Percentiles rank a stretch among this genome's conserved stretches.
Conservation (phyloP, 192 early-diverging fungal species). For the Gigaspora rosea region DNA sequence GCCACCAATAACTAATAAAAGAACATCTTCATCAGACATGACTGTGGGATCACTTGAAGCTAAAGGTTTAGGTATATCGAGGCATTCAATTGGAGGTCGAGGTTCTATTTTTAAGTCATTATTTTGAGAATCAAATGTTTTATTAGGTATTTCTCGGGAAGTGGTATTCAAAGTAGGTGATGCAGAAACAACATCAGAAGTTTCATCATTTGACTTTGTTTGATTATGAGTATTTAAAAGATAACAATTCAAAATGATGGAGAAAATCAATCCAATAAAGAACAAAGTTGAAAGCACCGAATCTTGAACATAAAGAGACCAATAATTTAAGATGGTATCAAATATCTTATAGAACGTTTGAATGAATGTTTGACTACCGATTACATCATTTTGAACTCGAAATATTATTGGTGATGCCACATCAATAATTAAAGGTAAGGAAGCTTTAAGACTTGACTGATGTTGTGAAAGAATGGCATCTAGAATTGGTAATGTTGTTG, state of each 20-base stretch:
- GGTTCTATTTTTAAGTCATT: neutral
- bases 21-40: constrained; percentile 77
- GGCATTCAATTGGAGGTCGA: constrained; percentile 49
- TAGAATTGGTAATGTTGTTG: constrained; percentile 49
- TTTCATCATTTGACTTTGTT: constrained; percentile 26
- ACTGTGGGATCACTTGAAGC: constrained; percentile 39
- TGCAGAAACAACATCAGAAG: too few relatives aligned
- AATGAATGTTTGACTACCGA: constrained; percentile 35
- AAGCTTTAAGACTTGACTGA: constrained; percentile 37
- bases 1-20: constrained; percentile 67
- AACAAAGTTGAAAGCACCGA: constrained; percentile 62
- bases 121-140: neutral
- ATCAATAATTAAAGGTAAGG: constrained; percentile 53
- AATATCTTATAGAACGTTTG: constrained; percentile 42
- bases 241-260: constrained; percentile 59
- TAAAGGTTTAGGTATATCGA: constrained; percentile 42
- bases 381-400: constrained; percentile 34
- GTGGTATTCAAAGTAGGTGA: too few relatives aligned
- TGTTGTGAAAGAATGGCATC: constrained; percentile 47
- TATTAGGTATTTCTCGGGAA: neutral
- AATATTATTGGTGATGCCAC: constrained; percentile 54
- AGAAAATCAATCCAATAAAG: constrained; percentile 47
- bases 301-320: constrained; percentile 56
- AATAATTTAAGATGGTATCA: constrained; percentile 49
- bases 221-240: constrained; percentile 63